Evolutionary conservation across 257 asterid species (phyloP).

Genomic region (Solanum lycopersicoides): DNA sequence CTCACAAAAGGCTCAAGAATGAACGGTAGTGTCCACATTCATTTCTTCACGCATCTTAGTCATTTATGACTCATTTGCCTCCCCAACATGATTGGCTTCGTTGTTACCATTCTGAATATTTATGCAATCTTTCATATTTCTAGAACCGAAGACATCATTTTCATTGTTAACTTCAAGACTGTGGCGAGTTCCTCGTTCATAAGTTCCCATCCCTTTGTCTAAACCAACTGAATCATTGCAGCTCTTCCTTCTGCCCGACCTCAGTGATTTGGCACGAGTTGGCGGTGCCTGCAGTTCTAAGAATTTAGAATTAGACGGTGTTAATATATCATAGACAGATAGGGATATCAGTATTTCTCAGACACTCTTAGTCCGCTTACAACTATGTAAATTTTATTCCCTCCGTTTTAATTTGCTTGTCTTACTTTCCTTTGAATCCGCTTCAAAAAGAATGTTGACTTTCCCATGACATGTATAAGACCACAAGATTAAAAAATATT

Average conservation of each 20-base stretch:
- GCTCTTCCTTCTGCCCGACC: conserved; percentile 63
- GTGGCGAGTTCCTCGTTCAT: conserved; percentile 18
- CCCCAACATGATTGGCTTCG: conserved; percentile 8
- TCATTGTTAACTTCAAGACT: conserved; percentile 30
- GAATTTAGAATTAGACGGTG: neutral
- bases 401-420: neutral
- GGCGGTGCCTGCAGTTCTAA: conserved; percentile 40
- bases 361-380: neutral
- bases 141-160: conserved; percentile 3
- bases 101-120: conserved; percentile 17
- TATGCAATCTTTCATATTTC: conserved; percentile 13
- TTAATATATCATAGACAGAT: neutral
- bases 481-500: neutral
- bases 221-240: conserved; percentile 20
- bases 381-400: neutral
- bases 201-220: conserved; percentile 5
- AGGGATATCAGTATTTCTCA: neutral
- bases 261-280: conserved; percentile 72
- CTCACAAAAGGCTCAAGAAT: conserved; percentile 24
- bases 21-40: conserved; percentile 7
- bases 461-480: neutral
- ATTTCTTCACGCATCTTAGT: neutral
- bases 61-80: conserved; percentile 17
- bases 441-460: neutral
- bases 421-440: neutral